Evolutionary conservation across 2,329 filamentous ascomycete species (phyloP), one percentile per base, ranked within the genome.

Genomic region (Seiridium cupressi): DNA sequence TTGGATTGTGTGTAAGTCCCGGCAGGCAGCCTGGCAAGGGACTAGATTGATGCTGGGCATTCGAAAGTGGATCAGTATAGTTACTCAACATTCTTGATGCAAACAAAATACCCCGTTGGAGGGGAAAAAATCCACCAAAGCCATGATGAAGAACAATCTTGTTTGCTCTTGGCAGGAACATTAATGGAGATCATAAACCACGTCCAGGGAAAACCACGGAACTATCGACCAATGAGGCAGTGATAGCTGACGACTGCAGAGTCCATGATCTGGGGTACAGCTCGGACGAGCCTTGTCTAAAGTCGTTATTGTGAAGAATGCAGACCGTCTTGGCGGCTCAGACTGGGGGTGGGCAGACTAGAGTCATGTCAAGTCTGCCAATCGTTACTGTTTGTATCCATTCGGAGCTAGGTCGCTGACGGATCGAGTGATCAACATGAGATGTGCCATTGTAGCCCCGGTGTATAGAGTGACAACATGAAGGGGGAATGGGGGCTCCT

Each of bases 161-260:
- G 38, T 55, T 55, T 18, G 36, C n/a, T 44, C 51, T 55, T 55
- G 51, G 51, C 51, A 55, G 51, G 51, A 55, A 55, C 18, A 11
- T 44, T 44, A 11, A 55, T 44, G 51, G 38, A 18, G 51, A 55
- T 44, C 51, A n/a, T 31, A 32, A 32, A 26, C 51, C 51, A 38
- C 38, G 13, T 55, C 44, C 35, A 55, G 18, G 11, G 6, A 31
- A 32, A 31, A 26, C 11, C 32, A 53, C 49, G 34, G 32, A 53
- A 38, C 9, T 34, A 55, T 13, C 44, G 18, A 55, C 51, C 51
- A 55, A 55, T 55, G 38, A 55, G 38, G 36, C 26, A 7, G 34
- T n/a, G 34, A 53, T 53, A 31, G 49, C 32, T 53, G 49, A 53
- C 49, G 51, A 55, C 5, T 55, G 8, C 51, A 42, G 38, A n/a